phyloP scores from a whole-genome alignment of 768 basidiomycete genomes.

The Amanita thiersii region DNA sequence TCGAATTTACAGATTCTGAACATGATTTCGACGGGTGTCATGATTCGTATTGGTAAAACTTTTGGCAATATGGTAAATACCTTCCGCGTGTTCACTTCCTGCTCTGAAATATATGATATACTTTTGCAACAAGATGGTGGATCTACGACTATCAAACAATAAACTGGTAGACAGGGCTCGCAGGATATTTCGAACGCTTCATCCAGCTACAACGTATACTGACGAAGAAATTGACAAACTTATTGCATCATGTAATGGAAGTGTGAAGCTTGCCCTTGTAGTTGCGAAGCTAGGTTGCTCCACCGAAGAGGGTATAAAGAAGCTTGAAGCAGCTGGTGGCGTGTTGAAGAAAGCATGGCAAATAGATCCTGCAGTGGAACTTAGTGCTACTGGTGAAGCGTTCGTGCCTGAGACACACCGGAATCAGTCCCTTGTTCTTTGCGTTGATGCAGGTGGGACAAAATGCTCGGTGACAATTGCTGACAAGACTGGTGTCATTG shows the following conservation, averaged over 20 bases:
- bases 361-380: neutral
- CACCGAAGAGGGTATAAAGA: conserved; percentile 11
- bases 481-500: conserved; percentile 13
- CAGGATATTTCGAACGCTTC: conserved; percentile 21
- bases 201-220: conserved; percentile 12
- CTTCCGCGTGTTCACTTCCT: neutral
- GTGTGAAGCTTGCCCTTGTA: conserved; percentile 24
- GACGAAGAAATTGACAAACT: conserved; percentile 22
- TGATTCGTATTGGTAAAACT: conserved; percentile 26
- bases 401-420: no score
- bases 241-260: conserved; percentile 19
- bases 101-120: neutral
- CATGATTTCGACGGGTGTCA: conserved; percentile 27
- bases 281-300: conserved; percentile 16
- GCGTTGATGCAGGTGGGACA: conserved; percentile 20
- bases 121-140: conserved; percentile 20
- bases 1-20: conserved; percentile 20
- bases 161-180: conserved; percentile 22
- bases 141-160: conserved; percentile 22
- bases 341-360: conserved; percentile 16
- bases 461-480: conserved; percentile 18
- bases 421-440: conserved; percentile 12
- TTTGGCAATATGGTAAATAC: conserved; percentile 23
- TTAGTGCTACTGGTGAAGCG: neutral
- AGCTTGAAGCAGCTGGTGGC: conserved; percentile 14